These are phyloP conservation scores for Graphilbum ipis-grandicollis DNA, from an alignment of 2,329 filamentous ascomycete genomes.

Conservation along the genomic window DNA sequence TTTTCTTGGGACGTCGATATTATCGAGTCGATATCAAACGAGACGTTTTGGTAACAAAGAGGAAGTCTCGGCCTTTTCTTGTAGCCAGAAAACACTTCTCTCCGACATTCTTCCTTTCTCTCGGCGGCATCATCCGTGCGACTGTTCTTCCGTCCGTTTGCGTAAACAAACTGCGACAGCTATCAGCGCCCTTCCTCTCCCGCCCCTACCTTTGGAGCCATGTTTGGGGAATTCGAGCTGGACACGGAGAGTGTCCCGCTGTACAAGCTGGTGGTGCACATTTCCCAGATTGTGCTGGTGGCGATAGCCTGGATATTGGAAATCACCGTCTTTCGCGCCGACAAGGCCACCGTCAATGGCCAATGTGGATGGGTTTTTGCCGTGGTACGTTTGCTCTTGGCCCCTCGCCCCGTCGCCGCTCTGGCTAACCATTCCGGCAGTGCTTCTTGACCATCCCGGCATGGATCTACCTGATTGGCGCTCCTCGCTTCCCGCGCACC, in stretches of 20 bases:
- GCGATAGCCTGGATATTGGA: constrained; percentile 41
- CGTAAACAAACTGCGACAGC: too few species aligned
- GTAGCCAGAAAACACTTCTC: too few species aligned
- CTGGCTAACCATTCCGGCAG: constrained; percentile 17
- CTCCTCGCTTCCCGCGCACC: constrained; percentile 44
- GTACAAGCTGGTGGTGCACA: constrained; percentile 40
- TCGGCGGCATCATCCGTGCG: too few species aligned
- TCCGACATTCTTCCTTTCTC: too few species aligned
- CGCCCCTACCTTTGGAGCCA: constrained; percentile 8
- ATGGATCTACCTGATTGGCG: constrained; percentile 48
- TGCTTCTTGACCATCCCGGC: constrained; percentile 47
- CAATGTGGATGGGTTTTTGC: constrained; percentile 47
- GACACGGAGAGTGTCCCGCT: constrained; percentile 35
- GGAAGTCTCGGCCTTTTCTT: too few species aligned
- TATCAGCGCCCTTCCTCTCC: not conserved
- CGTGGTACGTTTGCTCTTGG: constrained; percentile 28
- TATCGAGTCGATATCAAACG: too few species aligned
- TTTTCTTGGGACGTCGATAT: too few species aligned
- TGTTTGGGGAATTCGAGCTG: constrained; percentile 31
- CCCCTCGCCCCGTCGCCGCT: not conserved
- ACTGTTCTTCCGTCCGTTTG: too few species aligned
- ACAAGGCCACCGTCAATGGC: constrained; percentile 31
- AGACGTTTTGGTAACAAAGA: too few species aligned
- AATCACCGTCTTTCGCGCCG: constrained; percentile 37
- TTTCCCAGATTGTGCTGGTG: constrained; percentile 33